These are phyloP conservation scores for Lentinula aciculospora DNA, from an alignment of 768 basidiomycete genomes.

Conservation along the genomic window DNA sequence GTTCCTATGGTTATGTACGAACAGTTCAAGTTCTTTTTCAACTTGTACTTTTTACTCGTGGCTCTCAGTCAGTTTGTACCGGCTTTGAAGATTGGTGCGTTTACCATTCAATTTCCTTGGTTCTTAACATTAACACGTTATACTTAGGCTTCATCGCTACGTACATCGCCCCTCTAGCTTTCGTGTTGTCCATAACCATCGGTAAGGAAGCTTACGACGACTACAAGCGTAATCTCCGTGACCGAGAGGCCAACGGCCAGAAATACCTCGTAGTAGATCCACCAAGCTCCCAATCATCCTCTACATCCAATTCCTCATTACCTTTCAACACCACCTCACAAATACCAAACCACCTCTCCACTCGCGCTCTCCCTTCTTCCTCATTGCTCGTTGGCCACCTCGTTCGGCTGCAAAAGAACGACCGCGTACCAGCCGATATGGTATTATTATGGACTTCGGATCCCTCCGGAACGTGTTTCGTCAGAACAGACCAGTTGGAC, in stretches of 20 bases:
- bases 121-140: conserved; percentile 1
- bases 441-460: conserved; percentile 87
- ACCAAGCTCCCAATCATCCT: conserved; percentile 24
- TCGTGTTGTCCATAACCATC: conserved; percentile 93
- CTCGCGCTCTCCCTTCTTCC: conserved; percentile 83
- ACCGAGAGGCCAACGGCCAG: conserved; percentile 92
- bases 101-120: background rate
- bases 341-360: conserved; percentile 41
- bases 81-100: conserved; percentile 88
- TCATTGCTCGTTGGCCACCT: conserved; percentile 88
- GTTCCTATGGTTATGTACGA: conserved; percentile 96
- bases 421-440: conserved; percentile 93
- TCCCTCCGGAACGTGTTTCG: conserved; percentile 89
- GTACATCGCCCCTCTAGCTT: conserved; percentile 93
- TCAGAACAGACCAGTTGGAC: conserved; percentile 95
- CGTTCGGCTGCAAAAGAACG: conserved; percentile 91
- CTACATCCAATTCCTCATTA: conserved; percentile 22
- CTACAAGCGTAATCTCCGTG: conserved; percentile 89
- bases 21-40: conserved; percentile 99
- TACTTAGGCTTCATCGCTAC: conserved; percentile 92
- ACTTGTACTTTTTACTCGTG: conserved; percentile 95
- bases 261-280: conserved; percentile 79
- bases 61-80: conserved; percentile 96
- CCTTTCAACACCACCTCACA: conserved; percentile 28
- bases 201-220: conserved; percentile 99